Conservation (phyloP, 2,329 filamentous ascomycete species). For the Ambrosiella xylebori region DNA sequence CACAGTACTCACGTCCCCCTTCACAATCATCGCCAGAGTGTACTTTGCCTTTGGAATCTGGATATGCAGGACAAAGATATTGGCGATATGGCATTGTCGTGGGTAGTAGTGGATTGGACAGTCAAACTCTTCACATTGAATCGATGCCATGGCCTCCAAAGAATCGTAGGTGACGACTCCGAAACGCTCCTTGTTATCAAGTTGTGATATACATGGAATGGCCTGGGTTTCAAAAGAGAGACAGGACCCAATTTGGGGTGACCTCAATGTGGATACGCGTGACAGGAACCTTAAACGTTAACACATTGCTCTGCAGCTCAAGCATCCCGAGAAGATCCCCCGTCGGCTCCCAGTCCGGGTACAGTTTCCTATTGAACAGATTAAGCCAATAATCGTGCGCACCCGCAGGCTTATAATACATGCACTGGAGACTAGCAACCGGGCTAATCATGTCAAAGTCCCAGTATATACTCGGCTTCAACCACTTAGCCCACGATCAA, state of each 20-base stretch:
- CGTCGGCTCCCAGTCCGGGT: neutral
- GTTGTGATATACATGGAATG: no score
- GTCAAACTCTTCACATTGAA: no score
- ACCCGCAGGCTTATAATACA: neutral
- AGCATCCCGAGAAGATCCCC: neutral
- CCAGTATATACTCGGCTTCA: neutral
- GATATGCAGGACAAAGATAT: neutral
- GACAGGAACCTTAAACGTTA: neutral
- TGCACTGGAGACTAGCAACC: neutral
- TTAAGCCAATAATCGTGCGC: neutral
- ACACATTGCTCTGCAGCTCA: neutral
- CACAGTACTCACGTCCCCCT: neutral
- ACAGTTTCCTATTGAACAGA: neutral
- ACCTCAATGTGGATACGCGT: neutral
- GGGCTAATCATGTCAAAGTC: neutral
- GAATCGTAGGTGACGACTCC: no score
- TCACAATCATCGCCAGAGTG: neutral
- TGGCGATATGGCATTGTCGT: neutral
- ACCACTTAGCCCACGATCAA: constrained; percentile 1
- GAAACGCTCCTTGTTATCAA: no score
- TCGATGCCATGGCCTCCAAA: no score
- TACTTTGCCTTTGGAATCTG: neutral
- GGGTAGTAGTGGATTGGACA: neutral
- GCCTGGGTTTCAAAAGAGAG: no score
- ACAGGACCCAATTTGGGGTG: no score